Evolutionary conservation across 768 basidiomycete genomes (phyloP), one percentile per base, ranked within the genome.

Genomic region (Amyloporia xantha): DNA sequence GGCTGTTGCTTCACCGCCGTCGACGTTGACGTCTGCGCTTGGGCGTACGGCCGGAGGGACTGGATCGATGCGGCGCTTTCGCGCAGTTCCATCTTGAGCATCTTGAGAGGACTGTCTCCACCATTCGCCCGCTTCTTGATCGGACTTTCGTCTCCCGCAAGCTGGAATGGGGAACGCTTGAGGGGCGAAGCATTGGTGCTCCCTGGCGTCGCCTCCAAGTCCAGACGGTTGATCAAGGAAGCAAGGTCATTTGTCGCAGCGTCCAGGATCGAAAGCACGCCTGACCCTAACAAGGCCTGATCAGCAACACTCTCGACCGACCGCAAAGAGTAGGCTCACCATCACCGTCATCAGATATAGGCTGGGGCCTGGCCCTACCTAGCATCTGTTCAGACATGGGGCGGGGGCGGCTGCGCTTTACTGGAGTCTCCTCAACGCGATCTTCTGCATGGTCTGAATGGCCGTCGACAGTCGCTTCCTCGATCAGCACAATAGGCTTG

Each of bases 211-310:
- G 86, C 85, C 59, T 88, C 80, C 3, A 91, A 70, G 54, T 90
- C 85, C n/a, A 91, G 72, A n/a, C 77, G 76, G 53, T 82, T 86
- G 62, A 91, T 86, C 3, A 91, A 68, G 48, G 78, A 78, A 0
- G 84, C 88, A 3, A 91, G 74, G 36, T 91, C 88, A 44, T 86
- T 79, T 1, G 88, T 91, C 0, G 85, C 88, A 0, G 86, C 85
- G 53, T 84, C 84, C n/a, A 90, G 68, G 25, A 87, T 74, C 0
- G 81, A 85, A 1, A 88, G 59, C 12, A 78, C 78, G 52, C 75
- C 86, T 77, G 53, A 2, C 5, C 10, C 27, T 25, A 48, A 33
- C 30, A 33, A 33, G n/a, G n/a, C n/a, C 36, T 9, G 28, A 38
- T 52, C 19, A 47, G 49, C 26, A 47, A 44, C 6, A 47, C 1